Base-by-base conservation (phyloP, 2,329 filamentous ascomycete species). In the Sclerotinia trifoliorum region DNA sequence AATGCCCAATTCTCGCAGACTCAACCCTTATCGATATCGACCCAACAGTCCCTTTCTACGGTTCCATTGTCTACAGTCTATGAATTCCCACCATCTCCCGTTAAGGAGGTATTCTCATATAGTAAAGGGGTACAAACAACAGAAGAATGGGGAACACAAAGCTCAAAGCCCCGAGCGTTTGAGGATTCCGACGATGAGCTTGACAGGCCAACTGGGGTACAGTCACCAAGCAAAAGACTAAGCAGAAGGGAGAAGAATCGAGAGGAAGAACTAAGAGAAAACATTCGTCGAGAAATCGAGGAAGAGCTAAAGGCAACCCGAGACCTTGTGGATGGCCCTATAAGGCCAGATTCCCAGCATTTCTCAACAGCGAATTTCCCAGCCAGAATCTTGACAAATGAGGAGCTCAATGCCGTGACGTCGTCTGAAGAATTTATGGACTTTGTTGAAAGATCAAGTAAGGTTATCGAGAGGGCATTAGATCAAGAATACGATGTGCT, bases 401-500 rank as follows among this genome's bases (percentile, higher is more conserved):
- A 98, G 74, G 96, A 99, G 78, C 83, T 97, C 51, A 88, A 91
- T 73, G 95, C 94, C 7, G 93, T 98, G 35, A 95, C 93, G 32
- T 91, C 91, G 66, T 97, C 94, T 0, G 89, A 94, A 42, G 95
- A 98, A 63, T 99, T 99, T 77, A 85, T 95, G 70, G 93, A 96
- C 74, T 99, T 99, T 77, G 88, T 99, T 42, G 95, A 99, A 76
- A 88, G 93, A 74, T 97, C 94, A 29, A 96, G 93, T 68, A 99
- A 98, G 80, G 94, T 99, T 61, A 94, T 99, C 74, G 95, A 99
- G 81, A 88, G 95, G 75, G 94, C 95, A 6, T 82, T 99, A 72
- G 95, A 98, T 76, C 90, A 97, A 77, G 93, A 97, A 76, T 99
- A 98, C 78, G 95, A 99, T 78, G 92, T 99, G 70, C 83, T 99